phyloP scores from a whole-genome alignment of 192 early-diverging fungal genomes.

The Coemansia asiatica region DNA sequence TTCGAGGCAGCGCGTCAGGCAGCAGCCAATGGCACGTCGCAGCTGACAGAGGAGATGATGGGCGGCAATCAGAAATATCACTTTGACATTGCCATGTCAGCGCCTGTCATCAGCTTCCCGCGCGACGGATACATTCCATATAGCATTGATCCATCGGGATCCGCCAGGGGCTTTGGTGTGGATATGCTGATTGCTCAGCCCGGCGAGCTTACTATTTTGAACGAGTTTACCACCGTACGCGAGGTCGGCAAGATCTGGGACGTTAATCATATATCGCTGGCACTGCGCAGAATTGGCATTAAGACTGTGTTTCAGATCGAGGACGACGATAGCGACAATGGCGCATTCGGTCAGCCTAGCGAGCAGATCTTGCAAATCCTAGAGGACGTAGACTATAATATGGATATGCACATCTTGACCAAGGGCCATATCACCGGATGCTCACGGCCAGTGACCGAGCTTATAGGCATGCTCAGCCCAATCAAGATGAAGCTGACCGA shows the following conservation, averaged over 20 bases:
- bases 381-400: slow-evolving; percentile 72
- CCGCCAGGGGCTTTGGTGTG: slow-evolving; percentile 14
- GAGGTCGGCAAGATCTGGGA: slow-evolving; percentile 50
- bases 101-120: slow-evolving; percentile 86
- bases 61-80: slow-evolving; percentile 62
- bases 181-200: slow-evolving; percentile 78
- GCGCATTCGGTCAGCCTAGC: slow-evolving; percentile 42
- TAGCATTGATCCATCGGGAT: background rate
- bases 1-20: slow-evolving; percentile 88
- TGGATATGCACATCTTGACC: slow-evolving; percentile 69
- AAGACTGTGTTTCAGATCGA: slow-evolving; percentile 57
- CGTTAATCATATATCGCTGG: slow-evolving; percentile 66
- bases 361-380: slow-evolving; percentile 69
- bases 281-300: slow-evolving; percentile 60
- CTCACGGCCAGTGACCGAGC: slow-evolving; percentile 60
- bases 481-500: slow-evolving; percentile 76
- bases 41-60: slow-evolving; percentile 74
- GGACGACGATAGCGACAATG: slow-evolving; percentile 50
- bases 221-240: slow-evolving; percentile 65
- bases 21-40: slow-evolving; percentile 73
- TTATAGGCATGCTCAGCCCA: slow-evolving; percentile 69
- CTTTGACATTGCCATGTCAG: slow-evolving; percentile 80
- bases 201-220: slow-evolving; percentile 83
- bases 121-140: slow-evolving; percentile 54
- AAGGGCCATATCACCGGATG: slow-evolving; percentile 57